Evolutionary conservation across 352 stramenopile species (phyloP), one percentile per base, ranked within the genome.

Genomic region (Pythium coloratum): DNA sequence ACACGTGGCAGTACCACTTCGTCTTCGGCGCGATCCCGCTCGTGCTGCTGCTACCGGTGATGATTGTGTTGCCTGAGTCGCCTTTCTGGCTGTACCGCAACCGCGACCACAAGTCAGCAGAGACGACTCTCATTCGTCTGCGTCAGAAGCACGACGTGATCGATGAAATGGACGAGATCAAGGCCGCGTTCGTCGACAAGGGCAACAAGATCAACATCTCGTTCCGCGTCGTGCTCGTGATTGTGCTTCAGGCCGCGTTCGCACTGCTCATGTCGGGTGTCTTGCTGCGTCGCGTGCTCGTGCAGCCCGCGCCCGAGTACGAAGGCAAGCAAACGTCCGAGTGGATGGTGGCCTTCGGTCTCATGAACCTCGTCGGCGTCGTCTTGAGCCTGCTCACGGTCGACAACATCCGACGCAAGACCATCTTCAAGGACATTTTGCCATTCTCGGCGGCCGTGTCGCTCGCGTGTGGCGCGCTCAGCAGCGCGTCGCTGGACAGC

Each of bases 351-450:
- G 92, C 90, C 63, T 94, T 91, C 66, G 88, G 86, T 0, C 60
- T 85, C 20, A 91, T 90, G 81, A 89, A 75, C 24, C 83, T 96
- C 44, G 42, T 90, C 5, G 88, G 88, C 24, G 73, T 84, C 1
- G 28, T 89, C 7, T 24, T 95, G 64, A 90, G 86, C 40, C 42
- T 94, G 53, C 72, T 95, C 38, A 94, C 80, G 2, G 84, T 96
- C 12, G 88, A 96, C 64, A 94, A 83, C 53, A 65, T 96, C 42
- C 86, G 85, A n/a, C 86, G 88, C 66, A 96, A 96, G 72, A 96
- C 88, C 10, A 89, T 96, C 28, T 89, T 93, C 67, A 96, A 96
- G 69, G 88, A 94, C 53, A 85, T 94, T 51, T 56, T 96, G 44
- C 88, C 88, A 16, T 81, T 96, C 59, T 79, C 77, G 24, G 82